Base-by-base conservation (phyloP, 1,139 yeast genomes). In the Candida dubliniensis region DNA sequence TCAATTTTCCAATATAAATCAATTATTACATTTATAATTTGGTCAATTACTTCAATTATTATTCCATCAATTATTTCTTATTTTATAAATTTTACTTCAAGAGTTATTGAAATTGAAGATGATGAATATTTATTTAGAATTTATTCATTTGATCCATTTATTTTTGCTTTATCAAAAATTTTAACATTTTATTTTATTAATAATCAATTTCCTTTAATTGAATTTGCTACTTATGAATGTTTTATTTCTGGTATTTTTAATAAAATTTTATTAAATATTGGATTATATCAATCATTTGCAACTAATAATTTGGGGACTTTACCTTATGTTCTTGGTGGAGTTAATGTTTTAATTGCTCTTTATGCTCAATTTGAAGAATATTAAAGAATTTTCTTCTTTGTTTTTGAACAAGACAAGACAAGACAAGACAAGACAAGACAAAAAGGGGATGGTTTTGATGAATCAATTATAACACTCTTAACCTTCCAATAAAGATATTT, bases 71-170 rank as follows among this genome's bases (percentile, higher is more conserved):
- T 70, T 32, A 53, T 65, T 26, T 73, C 82, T 27, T 79, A 75
- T 63, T 79, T 74, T 61, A 57, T 79, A 55, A 79, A 79, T 61
- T 79, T 79, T 60, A 67, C 81, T 46, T 69, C 75, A 55, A 66
- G 77, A 64, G 62, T 73, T 46, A 64, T 72, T 47, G 62, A 63
- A 32, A 60, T 67, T 41, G 73, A 67, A 48, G 70, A 75, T 52
- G 76, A 75, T 43, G 65, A 62, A 36, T 60, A 59, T 31, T 52
- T 68, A 33, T 58, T 65, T 34, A 66, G 75, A 56, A 63, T 67
- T 46, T 71, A 70, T 63, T 63, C 60, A 44, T 73, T 64, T 59
- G 87, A 82, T 60, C 86, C 87, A 31, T 73, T 81, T 52, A 68
- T 77, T 46, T 82, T 79, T 63, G 79, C 81, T 47, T 61, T 81